Percentiles rank a stretch among this genome's conserved stretches.
phyloP scores from a whole-genome alignment of 2,329 filamentous ascomycete species.

The Nigrospora sphaerica region DNA sequence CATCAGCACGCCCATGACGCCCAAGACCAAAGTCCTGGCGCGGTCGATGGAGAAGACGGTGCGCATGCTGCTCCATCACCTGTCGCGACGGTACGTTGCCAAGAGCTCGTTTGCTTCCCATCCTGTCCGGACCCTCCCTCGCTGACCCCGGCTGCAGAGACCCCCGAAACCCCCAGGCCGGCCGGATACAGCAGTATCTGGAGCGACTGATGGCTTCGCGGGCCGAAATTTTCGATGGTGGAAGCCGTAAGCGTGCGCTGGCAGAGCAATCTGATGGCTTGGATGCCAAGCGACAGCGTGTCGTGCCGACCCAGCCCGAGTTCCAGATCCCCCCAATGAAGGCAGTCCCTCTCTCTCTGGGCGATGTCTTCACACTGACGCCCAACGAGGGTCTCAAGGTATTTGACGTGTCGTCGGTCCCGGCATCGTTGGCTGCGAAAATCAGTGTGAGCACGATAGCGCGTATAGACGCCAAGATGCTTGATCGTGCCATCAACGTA shows the following conservation, averaged over 20 bases:
- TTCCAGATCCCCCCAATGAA: constrained; percentile 62
- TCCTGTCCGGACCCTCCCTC: constrained; percentile 10
- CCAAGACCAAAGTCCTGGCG: constrained; percentile 72
- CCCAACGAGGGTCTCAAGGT: constrained; percentile 64
- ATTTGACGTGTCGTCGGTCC: constrained; percentile 76
- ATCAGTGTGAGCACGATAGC: constrained; percentile 76
- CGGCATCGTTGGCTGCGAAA: constrained; percentile 66
- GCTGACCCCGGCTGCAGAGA: constrained; percentile 45
- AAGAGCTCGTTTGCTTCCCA: constrained; percentile 1
- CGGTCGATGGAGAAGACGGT: constrained; percentile 95
- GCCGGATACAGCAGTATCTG: constrained; percentile 79
- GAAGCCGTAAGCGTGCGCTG: constrained; percentile 67
- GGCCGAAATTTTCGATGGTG: constrained; percentile 72
- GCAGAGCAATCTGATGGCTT: constrained; percentile 64
- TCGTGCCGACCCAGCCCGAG: constrained; percentile 32
- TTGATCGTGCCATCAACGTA: constrained; percentile 70
- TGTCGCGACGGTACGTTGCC: constrained; percentile 62
- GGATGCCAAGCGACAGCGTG: constrained; percentile 78
- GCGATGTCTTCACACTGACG: constrained; percentile 82
- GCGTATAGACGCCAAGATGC: constrained; percentile 58
- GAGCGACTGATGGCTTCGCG: constrained; percentile 75
- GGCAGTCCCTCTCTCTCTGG: constrained; percentile 69
- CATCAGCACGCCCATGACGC: constrained; percentile 68
- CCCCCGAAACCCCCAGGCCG: constrained; percentile 66
- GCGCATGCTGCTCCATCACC: constrained; percentile 73